Conservation (phyloP, 805 yeast species). For the Grigorovia humatica region DNA sequence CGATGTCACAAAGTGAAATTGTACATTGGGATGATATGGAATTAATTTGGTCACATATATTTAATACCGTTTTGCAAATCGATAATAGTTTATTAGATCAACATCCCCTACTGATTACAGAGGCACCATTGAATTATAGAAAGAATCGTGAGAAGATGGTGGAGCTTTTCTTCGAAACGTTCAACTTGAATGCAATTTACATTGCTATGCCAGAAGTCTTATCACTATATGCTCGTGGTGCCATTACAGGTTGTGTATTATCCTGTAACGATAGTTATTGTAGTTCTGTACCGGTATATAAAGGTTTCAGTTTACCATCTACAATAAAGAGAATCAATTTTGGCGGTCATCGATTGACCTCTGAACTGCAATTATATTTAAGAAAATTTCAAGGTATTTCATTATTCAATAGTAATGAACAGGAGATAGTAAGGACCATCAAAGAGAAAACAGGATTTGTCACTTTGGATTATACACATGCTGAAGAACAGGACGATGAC, state of each 20-base stretch:
- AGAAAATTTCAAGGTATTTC: conserved; percentile 55
- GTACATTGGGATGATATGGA: conserved; percentile 85
- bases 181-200: conserved; percentile 83
- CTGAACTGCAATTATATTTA: conserved; percentile 56
- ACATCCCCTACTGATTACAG: conserved; percentile 81
- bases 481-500: conserved; percentile 39
- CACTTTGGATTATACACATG: conserved; percentile 44
- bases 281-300: conserved; percentile 79
- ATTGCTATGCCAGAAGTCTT: conserved; percentile 90
- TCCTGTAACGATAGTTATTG: conserved; percentile 94
- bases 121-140: conserved; percentile 78
- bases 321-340: conserved; percentile 66
- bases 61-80: conserved; percentile 43
- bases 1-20: conserved; percentile 71
- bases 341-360: conserved; percentile 83
- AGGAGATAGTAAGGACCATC: conserved; percentile 66
- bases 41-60: conserved; percentile 60
- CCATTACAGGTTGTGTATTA: conserved; percentile 81
- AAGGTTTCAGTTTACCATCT: conserved; percentile 72
- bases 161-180: conserved; percentile 85
- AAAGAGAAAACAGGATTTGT: conserved; percentile 70
- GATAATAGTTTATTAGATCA: conserved; percentile 44
- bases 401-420: conserved; percentile 63
- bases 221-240: conserved; percentile 76
- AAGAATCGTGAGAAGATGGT: conserved; percentile 87